Evolutionary conservation across 2,329 filamentous ascomycete species (phyloP).

Genomic region (Boeremia lycopersici): DNA sequence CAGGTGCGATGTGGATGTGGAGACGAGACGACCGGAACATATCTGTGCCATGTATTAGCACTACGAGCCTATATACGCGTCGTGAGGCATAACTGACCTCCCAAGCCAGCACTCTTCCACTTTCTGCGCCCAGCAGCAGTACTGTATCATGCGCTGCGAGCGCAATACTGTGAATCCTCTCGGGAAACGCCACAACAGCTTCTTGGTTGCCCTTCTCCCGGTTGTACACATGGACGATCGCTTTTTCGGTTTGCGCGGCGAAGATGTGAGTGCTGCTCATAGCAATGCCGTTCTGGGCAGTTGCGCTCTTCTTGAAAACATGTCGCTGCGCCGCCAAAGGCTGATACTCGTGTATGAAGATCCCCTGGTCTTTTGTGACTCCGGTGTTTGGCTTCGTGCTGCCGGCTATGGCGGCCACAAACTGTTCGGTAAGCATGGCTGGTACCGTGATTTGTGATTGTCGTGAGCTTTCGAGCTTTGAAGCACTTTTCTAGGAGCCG

Average conservation of each 20-base stretch:
- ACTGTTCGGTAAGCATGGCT: slow-evolving; percentile 58
- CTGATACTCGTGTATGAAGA: slow-evolving; percentile 83
- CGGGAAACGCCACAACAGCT: slow-evolving; percentile 83
- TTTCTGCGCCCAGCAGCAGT: slow-evolving; percentile 79
- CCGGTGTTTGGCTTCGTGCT: slow-evolving; percentile 53
- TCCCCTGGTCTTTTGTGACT: slow-evolving; percentile 76
- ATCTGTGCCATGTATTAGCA: slow-evolving; percentile 55
- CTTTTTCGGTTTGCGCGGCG: slow-evolving; percentile 88
- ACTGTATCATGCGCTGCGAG: slow-evolving; percentile 71
- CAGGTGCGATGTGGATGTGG: slow-evolving; percentile 77
- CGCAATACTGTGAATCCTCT: slow-evolving; percentile 79
- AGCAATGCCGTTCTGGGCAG: slow-evolving; percentile 78
- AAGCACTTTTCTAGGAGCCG: background rate
- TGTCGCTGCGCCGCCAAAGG: slow-evolving; percentile 76
- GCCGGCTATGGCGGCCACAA: slow-evolving; percentile 55
- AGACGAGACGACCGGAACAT: slow-evolving; percentile 75
- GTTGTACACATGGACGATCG: slow-evolving; percentile 90
- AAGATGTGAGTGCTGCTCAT: slow-evolving; percentile 84
- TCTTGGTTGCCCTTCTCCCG: slow-evolving; percentile 85
- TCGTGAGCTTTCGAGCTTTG: slow-evolving; percentile 14
- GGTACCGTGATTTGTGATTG: slow-evolving; percentile 2
- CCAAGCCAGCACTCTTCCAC: slow-evolving; percentile 88
- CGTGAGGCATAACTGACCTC: slow-evolving; percentile 66
- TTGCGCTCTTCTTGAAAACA: slow-evolving; percentile 90
- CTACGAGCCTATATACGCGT: slow-evolving; percentile 16